phyloP scores from a whole-genome alignment of 352 stramenopile genomes.

The Globisporangium okanoganense region DNA sequence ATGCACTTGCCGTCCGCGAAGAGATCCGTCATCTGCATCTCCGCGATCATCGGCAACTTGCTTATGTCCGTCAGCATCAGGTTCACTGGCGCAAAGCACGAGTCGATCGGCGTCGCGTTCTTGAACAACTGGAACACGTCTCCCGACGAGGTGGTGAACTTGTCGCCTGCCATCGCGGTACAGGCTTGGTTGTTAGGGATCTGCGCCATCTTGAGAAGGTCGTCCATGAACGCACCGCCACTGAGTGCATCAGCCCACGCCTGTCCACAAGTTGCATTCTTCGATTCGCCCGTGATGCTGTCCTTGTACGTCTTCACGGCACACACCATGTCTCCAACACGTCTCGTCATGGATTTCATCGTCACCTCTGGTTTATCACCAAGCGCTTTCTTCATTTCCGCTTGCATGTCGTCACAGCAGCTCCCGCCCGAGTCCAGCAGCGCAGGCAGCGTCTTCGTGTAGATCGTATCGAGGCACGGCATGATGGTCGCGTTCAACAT shows the following conservation, averaged over 20 bases:
- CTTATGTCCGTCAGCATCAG: conserved; percentile 27
- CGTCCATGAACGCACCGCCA: conserved; percentile 16
- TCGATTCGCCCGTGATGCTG: conserved; percentile 7
- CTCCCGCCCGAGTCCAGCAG: conserved; percentile 23
- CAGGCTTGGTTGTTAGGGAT: conserved; percentile 30
- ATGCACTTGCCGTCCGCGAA: conserved; percentile 12
- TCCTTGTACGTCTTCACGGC: conserved; percentile 18
- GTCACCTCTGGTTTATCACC: conserved; percentile 23
- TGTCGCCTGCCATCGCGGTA: conserved; percentile 28
- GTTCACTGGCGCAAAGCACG: conserved; percentile 36
- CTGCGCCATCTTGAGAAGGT: conserved; percentile 27
- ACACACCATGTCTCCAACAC: conserved; percentile 29
- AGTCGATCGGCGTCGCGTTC: conserved; percentile 22
- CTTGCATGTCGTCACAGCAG: conserved; percentile 29
- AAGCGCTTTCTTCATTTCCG: conserved; percentile 21
- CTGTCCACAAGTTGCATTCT: conserved; percentile 24
- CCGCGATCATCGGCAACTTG: conserved; percentile 24
- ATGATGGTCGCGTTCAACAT: conserved; percentile 28
- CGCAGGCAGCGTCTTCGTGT: conserved; percentile 21
- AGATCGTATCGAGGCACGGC: conserved; percentile 28
- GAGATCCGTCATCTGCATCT: conserved; percentile 10
- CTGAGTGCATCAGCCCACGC: conserved; percentile 17
- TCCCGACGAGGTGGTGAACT: conserved; percentile 24
- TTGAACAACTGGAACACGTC: conserved; percentile 25
- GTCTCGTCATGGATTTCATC: conserved; percentile 15